Evolutionary conservation across 257 asterid species (phyloP), one percentile per base, ranked within the genome.

Genomic region (Anisodus tanguticus): DNA sequence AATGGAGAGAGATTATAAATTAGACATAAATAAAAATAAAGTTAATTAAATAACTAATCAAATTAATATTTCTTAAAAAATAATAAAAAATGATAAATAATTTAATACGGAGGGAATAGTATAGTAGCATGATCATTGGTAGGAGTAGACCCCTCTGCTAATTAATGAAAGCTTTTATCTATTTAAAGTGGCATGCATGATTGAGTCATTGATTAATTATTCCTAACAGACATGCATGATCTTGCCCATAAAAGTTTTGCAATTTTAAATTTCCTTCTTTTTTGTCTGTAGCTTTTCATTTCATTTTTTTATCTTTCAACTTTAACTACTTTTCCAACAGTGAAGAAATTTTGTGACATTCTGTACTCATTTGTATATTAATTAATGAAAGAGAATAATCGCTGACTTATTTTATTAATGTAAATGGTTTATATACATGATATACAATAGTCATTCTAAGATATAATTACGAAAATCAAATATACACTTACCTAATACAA

Each of bases 141-240:
- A 13, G 0, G 13, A 76, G 84, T 41, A 82, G 79, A 66, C 66
- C 79, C 84, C 35, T 43, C 16, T 64, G 43, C 15, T 12, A 76
- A 22, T 74, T 26, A 51, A 43, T 83, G 10, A 9, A 63, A 39
- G 35, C 49, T 82, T 82, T 43, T 82, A 22, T 70, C n/a, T 47
- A 82, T 86, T 88, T 53, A 82, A 80, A 45, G 77, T 84, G 31
- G 54, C 89, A 22, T 70, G 79, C 57, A 92, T 95, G 97, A 95
- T 95, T 93, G 97, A 92, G 90, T 85, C 93, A 91, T 93, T 92
- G 97, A 93, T 95, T 92, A 85, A 88, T 31, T 31, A 31, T 78
- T 86, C 84, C 83, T 80, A 77, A 85, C 85, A 79, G 69, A 81
- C 68, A 66, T 49, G 79, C 60, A 83, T 85, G 85, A 31, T 74